Percentiles rank a stretch among this genome's conserved stretches.
phyloP scores from a whole-genome alignment of 306 rosid genomes.

The Glycyrrhiza uralensis region DNA sequence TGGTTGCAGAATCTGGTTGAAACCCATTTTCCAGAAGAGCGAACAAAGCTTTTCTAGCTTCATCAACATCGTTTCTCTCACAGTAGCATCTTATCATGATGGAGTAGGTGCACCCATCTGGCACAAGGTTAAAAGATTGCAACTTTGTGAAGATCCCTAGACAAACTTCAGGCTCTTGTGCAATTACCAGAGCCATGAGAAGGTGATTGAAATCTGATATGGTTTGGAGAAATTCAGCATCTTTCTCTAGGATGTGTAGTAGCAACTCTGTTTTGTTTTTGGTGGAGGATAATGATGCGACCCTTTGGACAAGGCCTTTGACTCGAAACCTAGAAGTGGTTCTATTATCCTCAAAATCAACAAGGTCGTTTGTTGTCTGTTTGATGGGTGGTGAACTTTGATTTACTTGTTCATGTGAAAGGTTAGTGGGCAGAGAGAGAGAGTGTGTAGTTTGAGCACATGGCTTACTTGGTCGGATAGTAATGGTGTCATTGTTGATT shows the following conservation, averaged over 20 bases:
- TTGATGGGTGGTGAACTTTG: neutral
- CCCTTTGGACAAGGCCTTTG: slow-evolving; percentile 30
- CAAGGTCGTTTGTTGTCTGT: neutral
- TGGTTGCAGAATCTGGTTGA: slow-evolving; percentile 43
- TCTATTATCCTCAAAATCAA: slow-evolving; percentile 20
- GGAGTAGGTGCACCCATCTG: slow-evolving; percentile 62
- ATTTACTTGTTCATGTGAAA: neutral
- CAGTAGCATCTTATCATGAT: slow-evolving; percentile 58
- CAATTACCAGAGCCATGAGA: slow-evolving; percentile 46
- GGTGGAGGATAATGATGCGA: slow-evolving; percentile 31
- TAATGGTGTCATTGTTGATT: neutral
- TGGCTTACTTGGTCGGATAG: slow-evolving; percentile 18
- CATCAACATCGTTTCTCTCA: slow-evolving; percentile 45
- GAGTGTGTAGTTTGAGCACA: neutral
- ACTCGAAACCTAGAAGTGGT: slow-evolving; percentile 23
- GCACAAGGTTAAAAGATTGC: slow-evolving; percentile 34
- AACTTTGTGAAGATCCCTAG: slow-evolving; percentile 35
- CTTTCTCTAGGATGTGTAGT: slow-evolving; percentile 14
- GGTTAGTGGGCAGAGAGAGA: slow-evolving; percentile 2
- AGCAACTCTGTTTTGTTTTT: slow-evolving; percentile 27
- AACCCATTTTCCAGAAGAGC: slow-evolving; percentile 54
- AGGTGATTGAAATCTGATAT: slow-evolving; percentile 50
- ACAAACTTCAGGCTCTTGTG: slow-evolving; percentile 38
- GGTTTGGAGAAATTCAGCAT: slow-evolving; percentile 14
- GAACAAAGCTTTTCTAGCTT: slow-evolving; percentile 44